Evolutionary conservation across 805 yeast species (phyloP), one percentile per base, ranked within the genome.

Genomic region (Lachancea nothofagi): DNA sequence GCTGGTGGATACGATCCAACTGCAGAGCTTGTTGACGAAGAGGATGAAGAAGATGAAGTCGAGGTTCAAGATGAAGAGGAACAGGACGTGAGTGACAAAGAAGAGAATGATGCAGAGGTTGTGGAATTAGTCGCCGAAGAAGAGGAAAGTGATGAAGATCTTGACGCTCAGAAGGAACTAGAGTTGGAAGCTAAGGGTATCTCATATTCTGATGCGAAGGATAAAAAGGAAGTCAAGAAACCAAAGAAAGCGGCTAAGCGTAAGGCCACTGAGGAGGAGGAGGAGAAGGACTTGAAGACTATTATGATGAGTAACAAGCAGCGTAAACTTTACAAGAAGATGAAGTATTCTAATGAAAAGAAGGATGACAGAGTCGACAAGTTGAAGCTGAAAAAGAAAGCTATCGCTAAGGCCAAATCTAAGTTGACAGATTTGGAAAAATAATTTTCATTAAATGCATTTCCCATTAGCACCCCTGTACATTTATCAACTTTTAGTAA

Each of bases 291-390:
- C 50, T 77, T 90, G 70, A 85, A 85, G 71, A 80, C 79, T 80
- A 86, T 88, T 58, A 90, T 93, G 98, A 90, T 93, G 98, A 76
- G 90, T 53, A 88, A 88, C 70, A 93, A 90, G 66, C 95, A 90
- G 69, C 84, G 88, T 72, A 86, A 85, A 64, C 71, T 89, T 50
- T 93, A 93, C 73, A 83, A 83, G 71, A 84, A 84, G 80, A 86
- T 90, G 95, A 93, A 87, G 69, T 80, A 86, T 62, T 90, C 95
- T 43, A 77, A 84, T 53, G 80, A 81, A 44, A 78, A 85, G 75
- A 83, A 85, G 69, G 87, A 84, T 57, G 73, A 73, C 38, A 79
- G 90, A 66, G 77, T 77, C 55, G 83, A 81, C 42, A 75, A 71
- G 39, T 70, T 84, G 61, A 70, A 74, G 54, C 72, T 75, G 64